Base-by-base conservation (phyloP, 2,329 filamentous ascomycete genomes). In the Colletotrichum navitas region DNA sequence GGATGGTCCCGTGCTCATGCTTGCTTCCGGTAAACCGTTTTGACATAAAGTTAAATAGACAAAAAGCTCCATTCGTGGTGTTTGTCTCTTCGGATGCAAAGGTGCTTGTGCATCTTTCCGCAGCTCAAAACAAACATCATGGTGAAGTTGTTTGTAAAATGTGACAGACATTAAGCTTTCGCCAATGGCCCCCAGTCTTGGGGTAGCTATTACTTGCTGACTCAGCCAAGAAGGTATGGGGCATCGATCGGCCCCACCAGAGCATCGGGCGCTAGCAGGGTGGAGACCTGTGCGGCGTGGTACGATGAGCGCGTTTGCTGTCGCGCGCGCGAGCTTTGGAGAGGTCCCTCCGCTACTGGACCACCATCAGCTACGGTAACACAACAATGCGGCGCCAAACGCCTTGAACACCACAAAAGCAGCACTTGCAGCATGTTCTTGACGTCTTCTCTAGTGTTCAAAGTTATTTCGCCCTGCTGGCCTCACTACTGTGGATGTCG, bases 91-190 rank as follows among this genome's bases (percentile, higher is more conserved):
- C 41, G 45, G n/a, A 41, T 24, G 63, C 58, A 63, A 16, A 67
- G 56, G 6, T 63, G 68, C 68, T 58, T 58, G 63, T 67, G 56
- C 51, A 63, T 45, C 4, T n/a, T n/a, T 11, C 21, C 56, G 26
- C 18, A 39, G 29, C 61, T 58, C 41, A 34, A 21, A 26, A 54
- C 59, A 61, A 21, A 45, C 36, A 24, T 12, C 24, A 41, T 8
- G 39, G 24, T 45, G 52, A 11, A 26, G 26, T 29, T 52, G 14
- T 14, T 5, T 24, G 18, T 43, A 58, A 43, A n/a, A 39, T 67
- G 65, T 32, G 56, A 43, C 11, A 5, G 34, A 21, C 18, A 21
- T 3, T 18, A 32, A 52, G 16, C 24, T 26, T 51, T 49, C 47
- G 11, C 14, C 49, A 29, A 29, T 29, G 49, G 24, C 29, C 24